Conservation (phyloP, 345 rosid genomes). For the Kandelia obovata region DNA sequence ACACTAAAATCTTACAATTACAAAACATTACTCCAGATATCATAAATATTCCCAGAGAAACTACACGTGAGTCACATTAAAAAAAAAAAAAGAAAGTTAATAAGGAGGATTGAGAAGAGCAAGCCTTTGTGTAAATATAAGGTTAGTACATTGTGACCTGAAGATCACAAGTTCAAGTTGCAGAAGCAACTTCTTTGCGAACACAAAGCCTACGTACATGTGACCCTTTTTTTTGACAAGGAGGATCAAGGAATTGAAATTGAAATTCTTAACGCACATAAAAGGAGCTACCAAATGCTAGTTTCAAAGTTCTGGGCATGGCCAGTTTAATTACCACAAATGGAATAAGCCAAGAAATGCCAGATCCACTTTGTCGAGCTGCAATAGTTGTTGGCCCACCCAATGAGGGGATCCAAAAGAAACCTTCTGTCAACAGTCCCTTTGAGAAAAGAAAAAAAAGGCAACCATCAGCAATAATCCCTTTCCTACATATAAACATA, state of each 20-base stretch:
- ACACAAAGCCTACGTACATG: too few relatives aligned
- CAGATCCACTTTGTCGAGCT: constrained; percentile 95
- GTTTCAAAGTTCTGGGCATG: constrained; percentile 5
- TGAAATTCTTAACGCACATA: neutral
- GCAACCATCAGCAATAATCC: constrained; percentile 18
- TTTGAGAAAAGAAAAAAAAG: constrained; percentile 24
- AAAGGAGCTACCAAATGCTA: constrained; percentile 4
- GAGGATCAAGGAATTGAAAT: neutral
- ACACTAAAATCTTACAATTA: neutral
- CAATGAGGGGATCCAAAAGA: constrained; percentile 97
- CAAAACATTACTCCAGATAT: neutral
- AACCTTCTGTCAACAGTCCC: constrained; percentile 93
- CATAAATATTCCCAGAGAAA: too few relatives aligned
- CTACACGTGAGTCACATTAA: too few relatives aligned
- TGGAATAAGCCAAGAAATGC: constrained; percentile 94
- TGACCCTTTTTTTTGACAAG: neutral
- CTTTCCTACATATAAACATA: neutral
- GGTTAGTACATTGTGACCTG: too few relatives aligned
- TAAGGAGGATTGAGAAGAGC: too few relatives aligned
- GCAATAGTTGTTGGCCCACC: constrained; percentile 96
- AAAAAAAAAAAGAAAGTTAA: too few relatives aligned
- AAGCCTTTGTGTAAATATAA: too few relatives aligned
- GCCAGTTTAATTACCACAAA: constrained; percentile 69
- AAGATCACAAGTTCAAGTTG: too few relatives aligned
- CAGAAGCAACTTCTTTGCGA: too few relatives aligned